Evolutionary conservation across 345 rosid genomes (phyloP), one percentile per base, ranked within the genome.

Genomic region (Dipteronia sinensis): DNA sequence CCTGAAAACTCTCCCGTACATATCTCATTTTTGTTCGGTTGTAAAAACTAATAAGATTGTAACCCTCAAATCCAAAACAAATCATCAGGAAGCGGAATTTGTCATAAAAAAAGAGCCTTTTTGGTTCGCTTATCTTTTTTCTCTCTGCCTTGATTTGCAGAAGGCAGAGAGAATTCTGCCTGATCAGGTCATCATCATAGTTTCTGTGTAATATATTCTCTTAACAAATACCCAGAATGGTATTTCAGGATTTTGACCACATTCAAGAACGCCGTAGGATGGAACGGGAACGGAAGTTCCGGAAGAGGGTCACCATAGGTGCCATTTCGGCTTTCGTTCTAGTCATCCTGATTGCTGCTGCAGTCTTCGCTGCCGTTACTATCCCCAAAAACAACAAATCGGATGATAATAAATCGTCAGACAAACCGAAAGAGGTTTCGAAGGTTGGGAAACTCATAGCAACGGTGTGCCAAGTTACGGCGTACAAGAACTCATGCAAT

Each of bases 171-270:
- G 82, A 77, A 73, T 83, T 87, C 90, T 80, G 84, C 86, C 83
- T 72, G 3, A 65, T 49, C n/a, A 49, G 55, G n/a, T 53, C 55
- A 53, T 53, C 20, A 53, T 53, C 58, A 15, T 15, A 53, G 58
- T 15, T 4, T 15, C 6, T 16, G 58, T 53, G 6, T 31, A 31
- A 31, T 31, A 31, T 51, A 13, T 51, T 16, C 56, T 51, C 56
- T 3, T 53, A 19, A 13, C 46, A 42, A 42, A 10, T 46, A 20
- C 3, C 27, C 2, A 71, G 67, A 66, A 94, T 94, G 98, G 98
- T 69, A n/a, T 94, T 94, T 81, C 97, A 94, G 51, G 98, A 94
- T 82, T 94, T 94, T 64, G 97, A 91, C 76, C 80, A 79, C 31
- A 80, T 94, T 34, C 90, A 93, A 9, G 95, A 93, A 77, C 87